Base-by-base conservation (phyloP, 306 rosid species). In the Corylus americana region DNA sequence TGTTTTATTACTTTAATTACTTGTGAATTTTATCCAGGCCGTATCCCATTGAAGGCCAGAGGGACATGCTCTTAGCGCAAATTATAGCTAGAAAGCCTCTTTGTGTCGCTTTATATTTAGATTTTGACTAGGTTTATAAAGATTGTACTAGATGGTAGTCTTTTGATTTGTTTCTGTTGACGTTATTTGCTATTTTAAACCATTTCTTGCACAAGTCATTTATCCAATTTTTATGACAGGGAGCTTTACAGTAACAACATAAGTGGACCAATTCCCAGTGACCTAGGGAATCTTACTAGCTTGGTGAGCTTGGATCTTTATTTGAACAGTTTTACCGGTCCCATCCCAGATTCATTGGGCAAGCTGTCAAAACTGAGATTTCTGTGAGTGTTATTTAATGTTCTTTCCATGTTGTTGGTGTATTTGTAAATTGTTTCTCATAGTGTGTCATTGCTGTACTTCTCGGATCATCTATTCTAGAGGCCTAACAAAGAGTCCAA, bases 231-330 rank as follows among this genome's bases (percentile, higher is more conserved):
- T 71, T 55, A 80, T 83, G 22, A 79, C 83, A 92, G 99, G 90
- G 98, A 95, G 81, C 99, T 95, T 79, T 95, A 95, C 93, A 92
- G 98, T 80, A 95, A 95, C 83, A 91, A 95, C 86, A 91, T 95
- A 66, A 93, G 92, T 64, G 99, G 99, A 64, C 86, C 87, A 27
- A 86, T 95, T 88, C 99, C 99, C 20, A 90, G 94, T 73, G 99
- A 95, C 83, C 84, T 95, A 78, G 98, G 99, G 85, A 95, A 95
- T 87, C 97, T 95, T 85, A 95, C 98, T 84, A 95, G 90, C 89
- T 84, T 95, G 91, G 99, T 95, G 93, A 95, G 99, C 98, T 91
- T 95, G 93, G 99, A 95, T 88, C 93, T 95, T 70, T 95, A 93
- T 84, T 83, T 95, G 83, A 95, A 95, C 77, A 82, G 80, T 58